These are phyloP conservation scores for Tylopilus sp. DNA, from an alignment of 1,284 basidiomycete species.

Conservation along the genomic window DNA sequence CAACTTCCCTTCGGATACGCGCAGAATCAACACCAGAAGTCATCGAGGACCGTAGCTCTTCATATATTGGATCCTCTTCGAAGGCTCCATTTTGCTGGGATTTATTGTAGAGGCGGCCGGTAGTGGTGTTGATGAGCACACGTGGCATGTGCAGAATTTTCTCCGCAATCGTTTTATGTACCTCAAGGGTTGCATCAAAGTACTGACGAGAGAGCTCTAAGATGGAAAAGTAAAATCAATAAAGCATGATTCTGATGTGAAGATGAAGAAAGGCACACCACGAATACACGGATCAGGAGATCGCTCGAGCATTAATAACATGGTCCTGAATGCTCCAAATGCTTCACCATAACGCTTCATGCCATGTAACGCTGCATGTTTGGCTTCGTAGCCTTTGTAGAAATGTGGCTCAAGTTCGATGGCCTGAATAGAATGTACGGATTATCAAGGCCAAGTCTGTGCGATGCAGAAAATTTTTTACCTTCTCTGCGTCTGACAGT, in stretches of 20 bases:
- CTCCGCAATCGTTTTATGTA: not conserved
- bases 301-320: slow-evolving; percentile 7
- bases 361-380: slow-evolving; percentile 3
- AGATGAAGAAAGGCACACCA: slow-evolving; percentile 1
- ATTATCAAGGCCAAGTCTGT: no score
- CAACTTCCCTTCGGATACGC: slow-evolving; percentile 19
- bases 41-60: slow-evolving; percentile 27
- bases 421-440: not conserved
- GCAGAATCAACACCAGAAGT: slow-evolving; percentile 4
- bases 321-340: slow-evolving; percentile 1
- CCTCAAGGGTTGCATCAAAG: slow-evolving; percentile 3
- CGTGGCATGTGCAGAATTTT: slow-evolving; percentile 10
- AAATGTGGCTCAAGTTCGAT: slow-evolving; percentile 9
- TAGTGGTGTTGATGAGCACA: slow-evolving; percentile 15
- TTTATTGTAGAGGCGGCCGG: slow-evolving; percentile 16
- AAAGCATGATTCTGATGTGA: no score
- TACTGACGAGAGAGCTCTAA: slow-evolving; percentile 4
- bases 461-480: not conserved
- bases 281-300: slow-evolving; percentile 6
- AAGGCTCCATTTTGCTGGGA: slow-evolving; percentile 8
- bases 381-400: slow-evolving; percentile 17
- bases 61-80: slow-evolving; percentile 10
- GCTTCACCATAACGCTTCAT: not conserved
- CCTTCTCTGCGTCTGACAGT: slow-evolving; percentile 19
- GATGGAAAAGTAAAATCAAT: no score